These are phyloP conservation scores for Hypoxylon sp. DNA, from an alignment of 2,329 filamentous ascomycete species.

Conservation along the genomic window DNA sequence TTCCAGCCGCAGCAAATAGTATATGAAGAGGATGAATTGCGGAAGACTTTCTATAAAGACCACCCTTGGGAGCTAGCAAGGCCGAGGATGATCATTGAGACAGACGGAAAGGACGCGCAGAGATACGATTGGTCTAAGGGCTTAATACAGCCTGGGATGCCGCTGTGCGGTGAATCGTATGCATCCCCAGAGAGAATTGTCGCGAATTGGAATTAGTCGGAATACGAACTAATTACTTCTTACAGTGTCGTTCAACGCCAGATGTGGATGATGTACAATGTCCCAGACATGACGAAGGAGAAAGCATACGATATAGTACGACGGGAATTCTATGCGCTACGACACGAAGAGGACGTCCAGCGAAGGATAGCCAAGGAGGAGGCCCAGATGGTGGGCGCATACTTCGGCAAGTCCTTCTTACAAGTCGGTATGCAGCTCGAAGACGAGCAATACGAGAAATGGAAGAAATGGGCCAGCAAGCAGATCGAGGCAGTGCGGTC, in stretches of 20 bases:
- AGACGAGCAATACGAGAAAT: constrained; percentile 82
- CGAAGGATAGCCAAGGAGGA: constrained; percentile 89
- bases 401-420: constrained; percentile 83
- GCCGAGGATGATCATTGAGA: constrained; percentile 86
- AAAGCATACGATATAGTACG: constrained; percentile 89
- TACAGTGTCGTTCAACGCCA: constrained; percentile 92
- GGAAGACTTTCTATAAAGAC: constrained; percentile 87
- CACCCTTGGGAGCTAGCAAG: constrained; percentile 98
- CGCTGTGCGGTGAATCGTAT: constrained; percentile 87
- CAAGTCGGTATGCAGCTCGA: constrained; percentile 88
- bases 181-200: constrained; percentile 37
- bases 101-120: constrained; percentile 85
- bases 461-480: constrained; percentile 71
- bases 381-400: constrained; percentile 85
- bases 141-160: constrained; percentile 80
- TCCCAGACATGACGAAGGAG: constrained; percentile 70
- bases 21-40: constrained; percentile 88
- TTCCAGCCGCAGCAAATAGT: constrained; percentile 84
- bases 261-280: constrained; percentile 82
- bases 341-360: constrained; percentile 87
- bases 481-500: constrained; percentile 48
- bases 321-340: constrained; percentile 89
- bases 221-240: constrained; percentile 21
- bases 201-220: not conserved
- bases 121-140: constrained; percentile 83